These are phyloP conservation scores for Hirschfeldia incana DNA, from an alignment of 345 rosid species.

Conservation along the genomic window DNA sequence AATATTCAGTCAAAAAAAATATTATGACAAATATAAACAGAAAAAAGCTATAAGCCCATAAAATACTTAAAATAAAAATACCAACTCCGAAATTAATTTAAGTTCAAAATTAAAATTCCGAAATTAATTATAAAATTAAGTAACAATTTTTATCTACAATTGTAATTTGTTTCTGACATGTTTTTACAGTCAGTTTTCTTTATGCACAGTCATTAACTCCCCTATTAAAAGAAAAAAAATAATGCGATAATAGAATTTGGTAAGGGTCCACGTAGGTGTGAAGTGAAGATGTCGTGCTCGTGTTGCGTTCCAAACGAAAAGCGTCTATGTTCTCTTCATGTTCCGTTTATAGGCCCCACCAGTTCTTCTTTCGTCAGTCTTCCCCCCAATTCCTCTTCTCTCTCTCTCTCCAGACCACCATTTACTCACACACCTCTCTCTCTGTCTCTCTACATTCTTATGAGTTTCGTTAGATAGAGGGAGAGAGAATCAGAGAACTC, in stretches of 20 bases:
- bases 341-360: conserved; percentile 36
- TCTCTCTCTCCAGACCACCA: not conserved
- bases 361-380: conserved; percentile 12
- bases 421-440: not conserved
- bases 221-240: not conserved
- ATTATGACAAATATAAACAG: not conserved
- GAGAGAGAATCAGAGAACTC: not conserved
- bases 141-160: no score
- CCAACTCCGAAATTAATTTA: not conserved
- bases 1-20: not conserved
- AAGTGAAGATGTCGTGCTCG: conserved; percentile 38
- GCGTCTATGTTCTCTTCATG: conserved; percentile 44
- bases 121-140: no score
- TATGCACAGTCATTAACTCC: not conserved
- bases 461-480: conserved; percentile 19
- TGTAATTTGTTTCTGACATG: no score
- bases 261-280: conserved; percentile 40
- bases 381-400: conserved; percentile 2
- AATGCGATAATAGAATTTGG: not conserved
- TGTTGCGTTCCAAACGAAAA: conserved; percentile 39
- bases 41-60: no score
- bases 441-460: conserved; percentile 12
- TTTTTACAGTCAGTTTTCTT: not conserved
- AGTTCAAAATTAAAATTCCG: not conserved
- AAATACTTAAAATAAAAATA: no score